These are phyloP conservation scores for Wickerhamomyces sp. DNA, from an alignment of 1,139 yeast genomes.

Conservation along the genomic window DNA sequence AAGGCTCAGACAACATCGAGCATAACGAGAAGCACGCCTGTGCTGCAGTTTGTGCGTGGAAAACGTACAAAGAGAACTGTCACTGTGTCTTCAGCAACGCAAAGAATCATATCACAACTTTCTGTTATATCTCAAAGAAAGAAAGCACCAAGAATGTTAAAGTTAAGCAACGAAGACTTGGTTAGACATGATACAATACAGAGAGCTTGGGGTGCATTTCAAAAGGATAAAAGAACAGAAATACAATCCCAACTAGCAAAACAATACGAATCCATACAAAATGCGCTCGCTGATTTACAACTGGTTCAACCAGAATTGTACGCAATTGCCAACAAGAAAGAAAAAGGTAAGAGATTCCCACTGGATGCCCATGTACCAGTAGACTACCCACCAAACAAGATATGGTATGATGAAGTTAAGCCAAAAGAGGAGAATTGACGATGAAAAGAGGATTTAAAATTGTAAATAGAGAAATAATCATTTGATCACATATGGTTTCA, in stretches of 20 bases:
- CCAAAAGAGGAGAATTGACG: slow-evolving; percentile 3
- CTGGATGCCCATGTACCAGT: slow-evolving; percentile 84
- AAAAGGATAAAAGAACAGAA: slow-evolving; percentile 43
- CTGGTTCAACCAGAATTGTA: slow-evolving; percentile 32
- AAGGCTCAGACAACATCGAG: neutral
- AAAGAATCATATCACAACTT: slow-evolving; percentile 66
- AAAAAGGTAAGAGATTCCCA: slow-evolving; percentile 50
- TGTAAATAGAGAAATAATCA: neutral
- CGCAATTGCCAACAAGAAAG: slow-evolving; percentile 28
- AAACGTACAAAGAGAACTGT: slow-evolving; percentile 37
- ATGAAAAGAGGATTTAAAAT: neutral
- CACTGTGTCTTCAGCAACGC: slow-evolving; percentile 53
- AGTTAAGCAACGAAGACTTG: slow-evolving; percentile 74
- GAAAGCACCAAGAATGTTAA: slow-evolving; percentile 80
- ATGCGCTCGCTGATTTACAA: slow-evolving; percentile 74
- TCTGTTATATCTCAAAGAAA: slow-evolving; percentile 83
- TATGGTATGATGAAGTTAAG: slow-evolving; percentile 63
- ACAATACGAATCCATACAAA: slow-evolving; percentile 64
- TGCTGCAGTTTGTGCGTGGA: slow-evolving; percentile 33
- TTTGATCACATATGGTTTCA: no score
- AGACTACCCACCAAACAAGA: slow-evolving; percentile 79
- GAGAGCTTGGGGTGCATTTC: slow-evolving; percentile 74
- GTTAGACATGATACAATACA: slow-evolving; percentile 80
- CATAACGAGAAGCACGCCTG: neutral
- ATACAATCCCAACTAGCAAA: slow-evolving; percentile 45